Conservation (phyloP, 257 asterid genomes). For the Fraxinus excelsior region DNA sequence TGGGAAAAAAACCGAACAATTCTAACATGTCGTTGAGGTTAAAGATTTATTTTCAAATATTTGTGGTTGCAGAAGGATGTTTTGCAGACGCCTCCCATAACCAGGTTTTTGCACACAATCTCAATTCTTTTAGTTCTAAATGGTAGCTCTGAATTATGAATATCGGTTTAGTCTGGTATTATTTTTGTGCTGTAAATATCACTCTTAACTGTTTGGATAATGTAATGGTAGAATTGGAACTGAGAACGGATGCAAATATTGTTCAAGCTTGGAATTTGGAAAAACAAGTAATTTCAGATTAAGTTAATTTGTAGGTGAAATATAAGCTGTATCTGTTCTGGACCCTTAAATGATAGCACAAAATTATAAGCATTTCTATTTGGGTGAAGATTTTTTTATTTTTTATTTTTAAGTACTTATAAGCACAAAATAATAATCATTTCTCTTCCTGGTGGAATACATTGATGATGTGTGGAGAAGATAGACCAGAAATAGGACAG, state of each 20-base stretch:
- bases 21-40: neutral
- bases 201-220: neutral
- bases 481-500: neutral
- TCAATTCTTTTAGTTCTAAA: neutral
- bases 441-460: neutral
- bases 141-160: neutral
- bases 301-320: neutral
- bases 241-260: neutral
- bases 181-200: neutral
- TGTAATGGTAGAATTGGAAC: conserved; percentile 5
- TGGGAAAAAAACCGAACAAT: too few species aligned
- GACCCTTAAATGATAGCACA: neutral
- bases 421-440: neutral
- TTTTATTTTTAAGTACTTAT: neutral
- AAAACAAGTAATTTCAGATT: neutral
- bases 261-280: neutral
- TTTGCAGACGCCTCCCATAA: conserved; percentile 57
- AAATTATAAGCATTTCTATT: too few species aligned
- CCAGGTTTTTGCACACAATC: conserved; percentile 50
- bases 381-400: too few species aligned
- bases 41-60: neutral
- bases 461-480: neutral
- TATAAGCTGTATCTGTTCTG: neutral
- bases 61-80: conserved; percentile 76
- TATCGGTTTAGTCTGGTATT: neutral